Base-by-base conservation (phyloP, 176 grass and related monocot genomes). In the Microstegium vimineum region DNA sequence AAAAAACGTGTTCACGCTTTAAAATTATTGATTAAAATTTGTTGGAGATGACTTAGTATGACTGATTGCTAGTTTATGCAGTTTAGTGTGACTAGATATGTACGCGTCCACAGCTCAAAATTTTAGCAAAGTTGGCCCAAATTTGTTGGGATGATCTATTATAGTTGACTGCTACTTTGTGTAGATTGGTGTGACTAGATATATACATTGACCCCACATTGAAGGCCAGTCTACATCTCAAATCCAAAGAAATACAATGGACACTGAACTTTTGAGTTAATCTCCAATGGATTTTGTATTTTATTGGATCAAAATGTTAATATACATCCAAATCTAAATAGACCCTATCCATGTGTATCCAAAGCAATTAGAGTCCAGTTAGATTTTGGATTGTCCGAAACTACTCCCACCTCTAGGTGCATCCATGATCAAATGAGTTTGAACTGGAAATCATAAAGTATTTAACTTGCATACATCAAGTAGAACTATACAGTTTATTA, bases 371-470 rank as follows among this genome's bases (percentile, higher is more conserved):
- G n/a, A 11, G 54, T 59, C 54, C n/a, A 59, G 1, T 59, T 59
- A 59, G 54, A 59, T n/a, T 59, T 59, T 25, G n/a, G 54, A 59
- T 59, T 25, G 25, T 59, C 54, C 22, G 1, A 59, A 59, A 11
- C 8, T 59, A 59, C n/a, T 25, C n/a, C 54, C 3, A 23, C 22
- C 54, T 59, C 9, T 59, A 57, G 54, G 17, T 59, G 26, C 36
- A 61, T 35, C 26, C 12, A 86, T 75, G 2, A 54, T 84, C 47
- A 74, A 74, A 77, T 64, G 60, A 34, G 6, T 27, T 79, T 68
- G 15, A 80, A 61, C 2, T 34, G 13, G 2, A n/a, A 66, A 78
- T 43, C 5, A 10, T 31, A 56, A 60, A 23, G 17, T 46, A 22
- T 33, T 73, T 22, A 57, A 25, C 13, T 40, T 27, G 11, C 10